Evolutionary conservation across 306 rosid genomes (phyloP), one percentile per base, ranked within the genome.

Genomic region (Corylus heterophylla): DNA sequence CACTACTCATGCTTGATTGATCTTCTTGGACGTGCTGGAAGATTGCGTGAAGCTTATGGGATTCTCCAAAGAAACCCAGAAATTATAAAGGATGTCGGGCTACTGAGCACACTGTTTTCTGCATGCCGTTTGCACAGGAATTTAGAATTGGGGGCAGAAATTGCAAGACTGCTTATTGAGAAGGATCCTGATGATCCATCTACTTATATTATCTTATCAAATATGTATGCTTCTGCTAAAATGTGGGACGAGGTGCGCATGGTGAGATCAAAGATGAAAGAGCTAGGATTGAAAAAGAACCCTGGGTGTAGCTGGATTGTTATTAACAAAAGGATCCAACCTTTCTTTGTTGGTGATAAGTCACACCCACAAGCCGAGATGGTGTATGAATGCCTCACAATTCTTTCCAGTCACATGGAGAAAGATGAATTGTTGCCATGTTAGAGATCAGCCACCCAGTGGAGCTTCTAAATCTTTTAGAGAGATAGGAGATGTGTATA

Each of bases 291-390:
- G 77, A 89, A 81, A 86, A 93, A 93, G 83, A 90, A 74, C 52
- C 94, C 95, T 11, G 95, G 97, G 50, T 93, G 92, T 82, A 91
- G 98, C 75, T 93, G 97, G 97, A 90, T 89, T 64, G 97, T 91
- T 86, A 85, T 89, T 82, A 80, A 90, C 83, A 77, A 85, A 69
- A 87, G 74, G 78, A 90, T 89, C 63, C 88, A 83, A 7, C 83
- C 91, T 48, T 93, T 93, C 76, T 91, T 91, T 85, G 89, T 82
- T 22, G 89, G 85, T 76, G 97, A 91, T 82, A 76, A 90, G 67
- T 88, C 89, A 75, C 85, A 86, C 71, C 79, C 85, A 81, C 88
- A 78, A 64, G 79, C 83, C 7, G 93, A 89, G 47, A 77, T 75
- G 75, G 83, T 89, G 5, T 81, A 84, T 71, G 87, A 74, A 47